These are phyloP conservation scores for Lactifluus rugatus DNA, from an alignment of 768 basidiomycete species.

Conservation along the genomic window DNA sequence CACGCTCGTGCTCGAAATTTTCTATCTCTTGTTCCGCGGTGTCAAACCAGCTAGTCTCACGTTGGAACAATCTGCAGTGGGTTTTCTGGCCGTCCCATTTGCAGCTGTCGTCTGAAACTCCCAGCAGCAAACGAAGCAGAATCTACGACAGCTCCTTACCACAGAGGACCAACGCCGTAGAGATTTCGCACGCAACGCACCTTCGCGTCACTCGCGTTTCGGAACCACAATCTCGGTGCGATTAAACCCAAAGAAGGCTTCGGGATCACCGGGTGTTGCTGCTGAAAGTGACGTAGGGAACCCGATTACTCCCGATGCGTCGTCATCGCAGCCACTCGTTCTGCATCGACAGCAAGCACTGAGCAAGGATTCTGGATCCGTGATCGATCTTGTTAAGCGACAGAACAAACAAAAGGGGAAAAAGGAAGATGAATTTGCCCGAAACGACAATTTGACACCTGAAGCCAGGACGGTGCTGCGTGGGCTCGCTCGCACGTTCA, in stretches of 20 bases:
- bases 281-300: conserved; percentile 23
- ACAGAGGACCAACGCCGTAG: conserved; percentile 60
- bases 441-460: conserved; percentile 55
- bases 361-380: conserved; percentile 50
- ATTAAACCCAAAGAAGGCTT: conserved; percentile 45
- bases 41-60: conserved; percentile 53
- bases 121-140: conserved; percentile 53
- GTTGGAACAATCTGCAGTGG: conserved; percentile 56
- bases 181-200: conserved; percentile 40
- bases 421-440: conserved; percentile 59
- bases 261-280: conserved; percentile 10
- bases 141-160: conserved; percentile 66
- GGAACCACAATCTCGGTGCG: conserved; percentile 88
- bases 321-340: conserved; percentile 48
- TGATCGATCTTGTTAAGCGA: conserved; percentile 50
- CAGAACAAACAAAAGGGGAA: conserved; percentile 48
- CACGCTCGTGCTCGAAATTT: conserved; percentile 83
- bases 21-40: conserved; percentile 83
- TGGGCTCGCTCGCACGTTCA: conserved; percentile 58
- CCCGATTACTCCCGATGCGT: conserved; percentile 18
- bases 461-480: conserved; percentile 60
- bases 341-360: conserved; percentile 83
- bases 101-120: not conserved
- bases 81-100: not conserved
- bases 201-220: conserved; percentile 89